These are phyloP conservation scores for Quercus suber DNA, from an alignment of 306 rosid genomes.

Conservation along the genomic window DNA sequence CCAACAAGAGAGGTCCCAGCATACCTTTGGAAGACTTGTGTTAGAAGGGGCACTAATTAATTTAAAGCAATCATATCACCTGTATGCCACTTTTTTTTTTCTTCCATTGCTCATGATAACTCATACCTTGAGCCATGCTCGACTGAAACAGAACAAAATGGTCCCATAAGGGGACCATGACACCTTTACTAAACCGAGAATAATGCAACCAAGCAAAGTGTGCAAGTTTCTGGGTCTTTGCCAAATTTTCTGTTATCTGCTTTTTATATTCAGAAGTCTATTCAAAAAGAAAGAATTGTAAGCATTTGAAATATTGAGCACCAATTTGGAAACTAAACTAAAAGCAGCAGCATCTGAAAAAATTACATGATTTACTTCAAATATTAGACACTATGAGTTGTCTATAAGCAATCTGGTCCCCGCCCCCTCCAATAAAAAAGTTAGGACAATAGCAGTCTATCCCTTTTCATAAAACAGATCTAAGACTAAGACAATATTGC, in stretches of 20 bases:
- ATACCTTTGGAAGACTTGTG: conserved; percentile 31
- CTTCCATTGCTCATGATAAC: conserved; percentile 41
- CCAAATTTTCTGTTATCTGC: background rate
- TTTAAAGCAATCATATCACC: conserved; percentile 40
- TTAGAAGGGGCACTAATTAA: conserved; percentile 49
- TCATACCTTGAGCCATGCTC: conserved; percentile 38
- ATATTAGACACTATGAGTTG: background rate
- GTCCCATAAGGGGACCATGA: conserved; percentile 31
- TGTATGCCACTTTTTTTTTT: conserved; percentile 33
- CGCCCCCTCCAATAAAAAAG: too few relatives aligned
- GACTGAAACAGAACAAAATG: conserved; percentile 26
- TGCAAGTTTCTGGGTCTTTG: conserved; percentile 2
- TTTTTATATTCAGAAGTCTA: background rate
- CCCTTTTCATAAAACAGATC: background rate
- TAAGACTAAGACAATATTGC: background rate
- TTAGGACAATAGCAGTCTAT: background rate
- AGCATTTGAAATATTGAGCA: background rate
- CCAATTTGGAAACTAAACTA: background rate
- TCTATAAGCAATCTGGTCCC: background rate
- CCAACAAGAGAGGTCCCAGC: conserved; percentile 32
- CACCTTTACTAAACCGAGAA: conserved; percentile 1
- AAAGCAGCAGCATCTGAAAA: background rate
- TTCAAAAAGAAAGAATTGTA: background rate
- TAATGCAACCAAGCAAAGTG: conserved; percentile 7
- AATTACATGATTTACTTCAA: background rate